Evolutionary conservation across 805 yeast genomes (phyloP).

Genomic region (Candida ovalis): DNA sequence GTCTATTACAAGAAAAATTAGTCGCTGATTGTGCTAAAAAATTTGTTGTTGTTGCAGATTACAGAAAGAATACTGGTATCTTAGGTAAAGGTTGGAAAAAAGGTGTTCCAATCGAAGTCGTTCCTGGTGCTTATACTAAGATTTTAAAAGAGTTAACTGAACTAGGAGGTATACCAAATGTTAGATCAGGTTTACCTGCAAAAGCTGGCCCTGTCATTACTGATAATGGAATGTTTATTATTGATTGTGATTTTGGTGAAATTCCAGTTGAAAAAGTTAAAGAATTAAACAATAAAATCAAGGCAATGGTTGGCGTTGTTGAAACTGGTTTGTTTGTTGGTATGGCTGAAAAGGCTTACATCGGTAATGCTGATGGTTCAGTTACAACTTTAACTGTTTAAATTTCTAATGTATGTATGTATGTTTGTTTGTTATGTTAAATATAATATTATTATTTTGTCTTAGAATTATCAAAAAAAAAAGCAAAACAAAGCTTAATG

Average conservation of each 20-base stretch:
- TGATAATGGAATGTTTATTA: conserved; percentile 88
- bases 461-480: too few relatives aligned
- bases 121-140: conserved; percentile 81
- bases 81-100: conserved; percentile 82
- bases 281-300: conserved; percentile 60
- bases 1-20: conserved; percentile 92
- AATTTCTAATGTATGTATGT: conserved; percentile 25
- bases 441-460: too few relatives aligned
- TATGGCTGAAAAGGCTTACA: conserved; percentile 77
- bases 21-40: conserved; percentile 77
- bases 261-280: conserved; percentile 46
- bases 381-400: conserved; percentile 35
- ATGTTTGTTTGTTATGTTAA: neutral
- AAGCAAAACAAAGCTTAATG: too few relatives aligned
- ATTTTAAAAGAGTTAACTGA: conserved; percentile 58
- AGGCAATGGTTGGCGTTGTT: conserved; percentile 84
- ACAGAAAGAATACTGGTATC: conserved; percentile 68
- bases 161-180: conserved; percentile 62
- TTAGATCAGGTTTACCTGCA: conserved; percentile 84
- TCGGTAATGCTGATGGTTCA: conserved; percentile 80
- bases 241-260: conserved; percentile 90
- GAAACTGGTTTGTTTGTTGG: conserved; percentile 88
- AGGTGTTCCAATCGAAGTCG: conserved; percentile 95
- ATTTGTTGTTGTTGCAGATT: conserved; percentile 89
- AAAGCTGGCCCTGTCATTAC: conserved; percentile 98